Conservation (phyloP, 208 protist species). For the Leishmania tropica region DNA sequence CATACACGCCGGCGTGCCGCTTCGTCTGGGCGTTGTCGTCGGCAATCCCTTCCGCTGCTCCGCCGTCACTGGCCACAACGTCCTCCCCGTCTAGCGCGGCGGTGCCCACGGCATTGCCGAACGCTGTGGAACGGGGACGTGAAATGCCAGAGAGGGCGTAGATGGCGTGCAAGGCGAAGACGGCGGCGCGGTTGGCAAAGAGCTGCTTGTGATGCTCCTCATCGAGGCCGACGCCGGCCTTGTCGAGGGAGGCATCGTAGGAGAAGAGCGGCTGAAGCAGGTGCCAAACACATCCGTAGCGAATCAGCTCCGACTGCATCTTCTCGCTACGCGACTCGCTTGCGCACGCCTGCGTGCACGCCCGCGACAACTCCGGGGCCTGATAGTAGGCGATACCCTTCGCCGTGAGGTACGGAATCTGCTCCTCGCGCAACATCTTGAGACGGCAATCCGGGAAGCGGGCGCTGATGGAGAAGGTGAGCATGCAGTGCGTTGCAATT, state of each 20-base stretch:
- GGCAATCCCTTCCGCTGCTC: background rate
- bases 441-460: conserved; percentile 73
- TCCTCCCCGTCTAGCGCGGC: background rate
- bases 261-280: conserved; percentile 82
- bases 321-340: conserved; percentile 54
- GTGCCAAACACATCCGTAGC: conserved; percentile 83
- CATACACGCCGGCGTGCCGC: conserved; percentile 37
- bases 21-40: conserved; percentile 23
- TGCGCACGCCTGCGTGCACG: conserved; percentile 80
- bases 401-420: conserved; percentile 57
- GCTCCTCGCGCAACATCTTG: conserved; percentile 51
- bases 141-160: conserved; percentile 60
- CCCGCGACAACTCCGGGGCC: conserved; percentile 60
- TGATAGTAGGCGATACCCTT: conserved; percentile 72
- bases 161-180: conserved; percentile 69
- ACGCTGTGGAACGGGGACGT: background rate
- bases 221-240: conserved; percentile 55
- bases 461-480: conserved; percentile 75
- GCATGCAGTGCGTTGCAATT: conserved; percentile 72
- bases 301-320: conserved; percentile 71
- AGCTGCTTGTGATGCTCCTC: conserved; percentile 86
- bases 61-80: background rate
- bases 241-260: conserved; percentile 92
- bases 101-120: background rate
- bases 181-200: conserved; percentile 73